Evolutionary conservation across 1,284 basidiomycete genomes (phyloP), one percentile per base, ranked within the genome.

Genomic region (Fistulinella cinereoalba): DNA sequence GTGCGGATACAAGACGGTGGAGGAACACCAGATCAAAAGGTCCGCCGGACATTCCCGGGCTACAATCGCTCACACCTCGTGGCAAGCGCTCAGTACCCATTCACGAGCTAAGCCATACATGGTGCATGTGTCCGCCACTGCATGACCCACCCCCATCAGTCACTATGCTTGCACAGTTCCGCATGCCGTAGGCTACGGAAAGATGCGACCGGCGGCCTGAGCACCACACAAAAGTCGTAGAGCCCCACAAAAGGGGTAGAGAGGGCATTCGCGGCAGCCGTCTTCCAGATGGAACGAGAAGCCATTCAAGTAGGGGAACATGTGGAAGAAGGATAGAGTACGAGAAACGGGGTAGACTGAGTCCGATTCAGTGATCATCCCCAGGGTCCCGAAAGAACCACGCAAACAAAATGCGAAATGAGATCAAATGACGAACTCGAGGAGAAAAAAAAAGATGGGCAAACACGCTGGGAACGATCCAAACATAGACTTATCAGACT

Each of bases 141-240:
- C 45, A 37, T 58, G 59, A 40, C 44, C 56, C 38, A 47, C 46
- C 22, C 40, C 48, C 62, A 67, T 65, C 62, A 67, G 31, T 62
- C 64, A 67, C 51, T 50, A 52, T 52, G 46, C 48, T 51, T 53
- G 52, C 51, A 43, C 57, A 58, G 50, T 33, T 50, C 48, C 37
- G 51, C 50, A 56, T 62, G 61, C 56, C 62, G 56, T 61, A 57
- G 37, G 47, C 33, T 49, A 46, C 53, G 55, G 55, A 47, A 61
- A 61, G 47, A 43, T 41, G 60, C 60, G 50, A 58, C 23, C 37
- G 55, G 44, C 45, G 36, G 44, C 31, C 43, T 40, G 36, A n/a
- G n/a, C n/a, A 41, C 39, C 41, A 51, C 43, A 53, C 56, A 49
- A 56, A 58, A 36, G 37, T 41, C 29, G 40, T 28, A 46, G 36